Evolutionary conservation across 208 protist genomes (phyloP).

Genomic region (Balamuthia mandrillaris): DNA sequence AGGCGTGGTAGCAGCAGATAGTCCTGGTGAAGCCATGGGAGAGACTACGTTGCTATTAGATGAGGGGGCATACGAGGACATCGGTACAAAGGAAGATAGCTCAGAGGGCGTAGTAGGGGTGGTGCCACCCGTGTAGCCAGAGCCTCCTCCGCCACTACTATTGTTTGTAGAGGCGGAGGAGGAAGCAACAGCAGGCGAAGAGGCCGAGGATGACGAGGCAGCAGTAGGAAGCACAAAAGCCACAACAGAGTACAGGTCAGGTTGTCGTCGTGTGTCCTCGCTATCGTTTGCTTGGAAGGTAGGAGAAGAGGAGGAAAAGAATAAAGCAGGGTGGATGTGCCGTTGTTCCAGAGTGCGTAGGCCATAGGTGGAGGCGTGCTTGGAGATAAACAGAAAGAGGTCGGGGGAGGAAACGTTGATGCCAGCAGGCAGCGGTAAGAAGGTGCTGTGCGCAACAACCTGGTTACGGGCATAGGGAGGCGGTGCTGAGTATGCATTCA

Average conservation of each 20-base stretch:
- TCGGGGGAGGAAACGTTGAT: neutral
- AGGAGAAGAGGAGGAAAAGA: neutral
- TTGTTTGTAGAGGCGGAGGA: neutral
- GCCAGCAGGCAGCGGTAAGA: neutral
- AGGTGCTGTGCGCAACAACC: neutral
- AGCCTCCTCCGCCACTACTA: neutral
- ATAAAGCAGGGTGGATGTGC: slow-evolving; percentile 9
- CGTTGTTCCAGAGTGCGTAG: slow-evolving; percentile 21
- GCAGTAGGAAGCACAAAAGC: slow-evolving; percentile 28
- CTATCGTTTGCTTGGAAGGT: neutral
- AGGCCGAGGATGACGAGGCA: neutral
- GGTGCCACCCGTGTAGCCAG: no score
- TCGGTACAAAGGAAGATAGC: no score
- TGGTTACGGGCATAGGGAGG: slow-evolving; percentile 20
- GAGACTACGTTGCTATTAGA: no score
- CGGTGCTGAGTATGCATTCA: neutral
- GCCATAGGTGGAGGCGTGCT: neutral
- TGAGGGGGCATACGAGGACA: no score
- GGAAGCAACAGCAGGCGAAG: neutral
- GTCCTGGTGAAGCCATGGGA: no score
- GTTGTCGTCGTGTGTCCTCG: no score
- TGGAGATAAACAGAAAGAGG: slow-evolving; percentile 26
- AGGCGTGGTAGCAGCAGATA: no score
- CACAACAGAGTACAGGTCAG: slow-evolving; percentile 15
- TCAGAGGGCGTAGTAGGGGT: no score